Evolutionary conservation across 495 filamentous ascomycete species (phyloP), one percentile per base, ranked within the genome.

Genomic region (Wilcoxina mikolae): DNA sequence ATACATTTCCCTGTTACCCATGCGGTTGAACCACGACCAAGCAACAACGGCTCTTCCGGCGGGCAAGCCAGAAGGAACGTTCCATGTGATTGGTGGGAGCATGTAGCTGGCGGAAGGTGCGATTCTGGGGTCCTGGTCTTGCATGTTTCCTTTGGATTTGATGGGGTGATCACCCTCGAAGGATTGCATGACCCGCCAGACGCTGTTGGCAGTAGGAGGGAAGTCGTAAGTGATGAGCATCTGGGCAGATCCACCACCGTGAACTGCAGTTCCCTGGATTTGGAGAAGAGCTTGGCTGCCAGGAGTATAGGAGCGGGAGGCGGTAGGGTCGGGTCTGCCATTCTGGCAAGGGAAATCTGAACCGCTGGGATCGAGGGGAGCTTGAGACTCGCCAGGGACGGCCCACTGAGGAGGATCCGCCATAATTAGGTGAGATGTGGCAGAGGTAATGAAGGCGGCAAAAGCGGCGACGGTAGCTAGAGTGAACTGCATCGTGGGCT

Each of bases 1-100:
- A 74, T 94, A 94, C 78, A 93, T 87, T 67, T 95, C 89, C 20
- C 86, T 78, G 71, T 88, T 87, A 46, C 87, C 87, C 51, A 88
- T 65, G 58, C 81, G 81, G 77, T 95, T 95, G 72, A 90, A 82
- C 89, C 89, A 95, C 3, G 83, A 58, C 78, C 86, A 94, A 15
- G 83, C 82, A 41, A 95, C 71, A 1, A 80, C 78, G 2, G 79
- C 84, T 44, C 76, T 71, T 4, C 83, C 83, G 3, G 74, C 67
- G 0, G 73, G 73, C 29, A 84, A 68, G 9, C 72, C 69, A 12
- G 68, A 59, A 0, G 82, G 83, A 27, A 87, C 72, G 0, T 66
- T 73, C 71, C 78, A 82, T 9, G 10, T 24, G 29, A 65, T 55
- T 2, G 31, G 67, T 2, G 31, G 65, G 80, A 49, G 46, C 9